phyloP scores from a whole-genome alignment of 2,329 filamentous ascomycete species.

The Fusarium ramigenum region DNA sequence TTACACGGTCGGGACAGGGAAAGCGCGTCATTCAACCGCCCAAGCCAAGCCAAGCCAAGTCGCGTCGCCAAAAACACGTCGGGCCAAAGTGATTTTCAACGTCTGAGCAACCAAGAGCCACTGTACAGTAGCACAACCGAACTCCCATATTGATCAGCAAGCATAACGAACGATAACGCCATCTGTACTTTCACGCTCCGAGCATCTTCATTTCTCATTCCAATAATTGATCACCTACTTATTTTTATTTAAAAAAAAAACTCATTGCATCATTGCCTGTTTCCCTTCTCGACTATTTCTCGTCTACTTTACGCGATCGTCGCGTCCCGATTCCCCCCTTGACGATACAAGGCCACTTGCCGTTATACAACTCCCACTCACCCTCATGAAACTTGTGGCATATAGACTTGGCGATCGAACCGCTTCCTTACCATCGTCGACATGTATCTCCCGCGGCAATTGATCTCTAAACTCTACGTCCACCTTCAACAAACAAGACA shows the following conservation, averaged over 20 bases:
- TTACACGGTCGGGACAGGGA: conserved; percentile 10
- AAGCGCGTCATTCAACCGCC: conserved; percentile 36
- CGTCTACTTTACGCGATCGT: conserved; percentile 34
- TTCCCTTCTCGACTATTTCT: background rate
- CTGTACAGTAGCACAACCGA: background rate
- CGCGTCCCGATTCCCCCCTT: conserved; percentile 28
- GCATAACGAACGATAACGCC: conserved; percentile 6
- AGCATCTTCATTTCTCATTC: background rate
- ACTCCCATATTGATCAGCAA: conserved; percentile 10
- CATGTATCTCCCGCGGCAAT: conserved; percentile 94
- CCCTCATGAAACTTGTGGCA: conserved; percentile 41
- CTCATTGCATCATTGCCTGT: background rate
- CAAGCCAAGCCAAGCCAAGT: conserved; percentile 8
- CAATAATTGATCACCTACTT: background rate
- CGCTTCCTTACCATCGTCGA: conserved; percentile 30
- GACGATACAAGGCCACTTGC: conserved; percentile 7
- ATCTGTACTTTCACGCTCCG: background rate
- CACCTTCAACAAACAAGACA: conserved; percentile 88
- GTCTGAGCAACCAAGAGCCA: conserved; percentile 5
- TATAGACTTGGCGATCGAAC: conserved; percentile 23
- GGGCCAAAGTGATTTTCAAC: conserved; percentile 37
- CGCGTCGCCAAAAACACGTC: conserved; percentile 46
- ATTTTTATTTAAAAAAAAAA: background rate
- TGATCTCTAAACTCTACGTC: conserved; percentile 90
- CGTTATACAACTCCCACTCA: conserved; percentile 5